Percentiles rank a stretch among this genome's conserved stretches.
These are phyloP conservation scores for Malassezia equina DNA, from an alignment of 1,284 basidiomycete genomes.

Conservation along the genomic window DNA sequence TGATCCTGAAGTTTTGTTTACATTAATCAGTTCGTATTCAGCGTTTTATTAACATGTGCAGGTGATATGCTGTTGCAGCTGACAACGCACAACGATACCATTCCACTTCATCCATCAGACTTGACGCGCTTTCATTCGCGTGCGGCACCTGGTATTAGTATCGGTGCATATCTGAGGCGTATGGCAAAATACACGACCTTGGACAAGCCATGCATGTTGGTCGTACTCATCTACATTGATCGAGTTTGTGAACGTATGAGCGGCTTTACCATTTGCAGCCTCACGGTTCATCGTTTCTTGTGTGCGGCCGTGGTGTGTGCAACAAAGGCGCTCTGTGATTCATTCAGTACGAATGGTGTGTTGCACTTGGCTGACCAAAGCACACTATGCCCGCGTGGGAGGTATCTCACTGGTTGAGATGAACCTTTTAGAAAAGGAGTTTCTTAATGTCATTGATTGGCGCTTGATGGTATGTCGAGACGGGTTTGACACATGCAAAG, in stretches of 20 bases:
- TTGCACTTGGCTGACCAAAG: slow-evolving; percentile 11
- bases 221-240: slow-evolving; percentile 47
- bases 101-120: slow-evolving; percentile 42
- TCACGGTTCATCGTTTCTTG: slow-evolving; percentile 46
- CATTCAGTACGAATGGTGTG: slow-evolving; percentile 44
- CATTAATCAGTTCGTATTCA: slow-evolving; percentile 28
- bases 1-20: slow-evolving; percentile 37
- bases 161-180: slow-evolving; percentile 39
- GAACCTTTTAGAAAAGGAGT: slow-evolving; percentile 47
- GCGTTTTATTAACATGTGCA: not conserved
- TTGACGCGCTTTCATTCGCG: slow-evolving; percentile 46
- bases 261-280: slow-evolving; percentile 44
- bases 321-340: slow-evolving; percentile 44
- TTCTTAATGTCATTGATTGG: slow-evolving; percentile 45
- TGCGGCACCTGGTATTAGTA: slow-evolving; percentile 40
- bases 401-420: slow-evolving; percentile 45
- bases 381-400: slow-evolving; percentile 44
- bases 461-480: slow-evolving; percentile 22
- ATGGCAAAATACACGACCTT: slow-evolving; percentile 46
- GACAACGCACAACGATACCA: slow-evolving; percentile 42
- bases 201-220: slow-evolving; percentile 43
- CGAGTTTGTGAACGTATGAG: slow-evolving; percentile 40
- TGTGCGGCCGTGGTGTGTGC: slow-evolving; percentile 45
- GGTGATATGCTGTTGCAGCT: slow-evolving; percentile 44
- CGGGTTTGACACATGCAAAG: slow-evolving; percentile 1